Percentiles rank a stretch among this genome's conserved stretches.
These are phyloP conservation scores for Termitomyces sp. DNA, from an alignment of 768 basidiomycete species.

Conservation along the genomic window DNA sequence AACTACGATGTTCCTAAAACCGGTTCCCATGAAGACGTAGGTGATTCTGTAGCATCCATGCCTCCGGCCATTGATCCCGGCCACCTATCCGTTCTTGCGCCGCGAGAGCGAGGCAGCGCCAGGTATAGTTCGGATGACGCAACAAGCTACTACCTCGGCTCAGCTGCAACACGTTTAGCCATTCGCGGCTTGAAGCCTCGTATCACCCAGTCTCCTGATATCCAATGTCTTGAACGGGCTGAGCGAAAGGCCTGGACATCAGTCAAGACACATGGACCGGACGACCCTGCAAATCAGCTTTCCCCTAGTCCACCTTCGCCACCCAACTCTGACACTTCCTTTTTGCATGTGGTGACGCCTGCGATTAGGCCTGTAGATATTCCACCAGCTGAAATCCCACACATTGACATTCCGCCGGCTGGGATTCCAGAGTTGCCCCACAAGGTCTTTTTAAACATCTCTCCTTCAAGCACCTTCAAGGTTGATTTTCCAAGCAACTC, in stretches of 20 bases:
- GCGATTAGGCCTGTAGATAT: constrained; percentile 5
- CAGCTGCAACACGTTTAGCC: constrained; percentile 17
- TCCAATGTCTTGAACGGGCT: not conserved
- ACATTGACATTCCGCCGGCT: constrained; percentile 1
- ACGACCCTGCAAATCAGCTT: not conserved
- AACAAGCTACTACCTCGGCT: constrained; percentile 13
- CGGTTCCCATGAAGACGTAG: not conserved
- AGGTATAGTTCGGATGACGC: constrained; percentile 17
- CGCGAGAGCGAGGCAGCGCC: constrained; percentile 17
- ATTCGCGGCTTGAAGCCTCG: constrained; percentile 20
- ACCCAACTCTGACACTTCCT: constrained; percentile 7
- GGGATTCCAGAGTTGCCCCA: constrained; percentile 5
- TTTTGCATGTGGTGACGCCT: constrained; percentile 12
- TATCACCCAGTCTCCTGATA: constrained; percentile 8
- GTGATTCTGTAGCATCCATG: not conserved
- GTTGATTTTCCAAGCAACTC: constrained; percentile 5
- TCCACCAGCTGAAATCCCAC: constrained; percentile 3
- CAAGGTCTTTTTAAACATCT: not conserved
- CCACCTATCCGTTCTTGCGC: constrained; percentile 4
- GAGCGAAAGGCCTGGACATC: not conserved
- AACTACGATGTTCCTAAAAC: constrained; percentile 13
- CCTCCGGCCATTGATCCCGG: not conserved
- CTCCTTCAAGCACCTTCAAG: constrained; percentile 10
- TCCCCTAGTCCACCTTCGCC: not conserved
- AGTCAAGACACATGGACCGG: not conserved